phyloP scores from a whole-genome alignment of 2,329 filamentous ascomycete genomes.

The Coniochaeta ligniaria region DNA sequence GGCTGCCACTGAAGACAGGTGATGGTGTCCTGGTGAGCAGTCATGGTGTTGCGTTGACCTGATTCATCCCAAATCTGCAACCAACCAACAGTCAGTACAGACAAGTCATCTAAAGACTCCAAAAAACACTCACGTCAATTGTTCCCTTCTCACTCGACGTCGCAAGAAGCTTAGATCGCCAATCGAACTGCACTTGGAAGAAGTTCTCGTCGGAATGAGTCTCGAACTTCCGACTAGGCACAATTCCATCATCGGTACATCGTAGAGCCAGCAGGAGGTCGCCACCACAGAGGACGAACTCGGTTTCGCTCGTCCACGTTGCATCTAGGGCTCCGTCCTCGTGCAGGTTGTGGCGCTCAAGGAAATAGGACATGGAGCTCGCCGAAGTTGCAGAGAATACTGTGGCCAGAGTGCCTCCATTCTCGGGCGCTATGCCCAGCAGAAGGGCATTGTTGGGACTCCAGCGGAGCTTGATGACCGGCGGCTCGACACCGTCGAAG shows the following conservation, averaged over 20 bases:
- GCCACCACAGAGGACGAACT: conserved; percentile 54
- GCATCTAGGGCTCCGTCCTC: conserved; percentile 46
- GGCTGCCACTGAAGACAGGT: conserved; percentile 57
- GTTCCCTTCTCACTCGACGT: conserved; percentile 53
- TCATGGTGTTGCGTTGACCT: conserved; percentile 47
- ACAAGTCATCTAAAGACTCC: background rate
- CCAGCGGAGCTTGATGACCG: conserved; percentile 55
- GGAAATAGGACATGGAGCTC: conserved; percentile 37
- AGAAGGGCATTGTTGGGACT: conserved; percentile 48
- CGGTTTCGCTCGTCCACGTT: conserved; percentile 50
- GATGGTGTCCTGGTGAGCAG: conserved; percentile 51
- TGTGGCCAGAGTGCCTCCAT: conserved; percentile 46
- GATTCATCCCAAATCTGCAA: conserved; percentile 46
- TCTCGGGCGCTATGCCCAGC: conserved; percentile 49
- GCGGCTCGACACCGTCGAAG: conserved; percentile 52
- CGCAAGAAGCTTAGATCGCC: conserved; percentile 43
- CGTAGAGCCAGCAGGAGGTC: conserved; percentile 42
- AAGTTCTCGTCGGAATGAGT: conserved; percentile 47
- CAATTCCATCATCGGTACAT: conserved; percentile 39
- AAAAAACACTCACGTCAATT: conserved; percentile 46
- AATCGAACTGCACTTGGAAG: conserved; percentile 49
- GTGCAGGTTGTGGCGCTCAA: conserved; percentile 42
- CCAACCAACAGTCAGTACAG: background rate
- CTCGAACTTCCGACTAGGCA: conserved; percentile 38
- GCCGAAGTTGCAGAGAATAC: conserved; percentile 39